Evolutionary conservation across 2,329 filamentous ascomycete genomes (phyloP).

Genomic region (Claviceps fusiformis): DNA sequence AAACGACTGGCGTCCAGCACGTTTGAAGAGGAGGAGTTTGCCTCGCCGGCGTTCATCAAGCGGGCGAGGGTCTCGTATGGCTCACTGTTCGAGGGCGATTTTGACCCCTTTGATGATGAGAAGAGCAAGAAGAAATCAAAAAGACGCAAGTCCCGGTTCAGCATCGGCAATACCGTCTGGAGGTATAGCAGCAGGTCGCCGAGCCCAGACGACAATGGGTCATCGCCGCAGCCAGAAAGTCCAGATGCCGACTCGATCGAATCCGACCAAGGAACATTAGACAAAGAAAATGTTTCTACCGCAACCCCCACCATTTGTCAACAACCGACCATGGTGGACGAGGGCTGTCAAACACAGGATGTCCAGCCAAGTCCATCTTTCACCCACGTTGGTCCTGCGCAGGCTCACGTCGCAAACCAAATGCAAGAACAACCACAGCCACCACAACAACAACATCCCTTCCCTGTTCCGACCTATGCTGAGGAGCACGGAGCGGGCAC

Average conservation of each 20-base stretch:
- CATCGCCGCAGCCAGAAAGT: slow-evolving; percentile 8
- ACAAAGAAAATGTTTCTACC: neutral
- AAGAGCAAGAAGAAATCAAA: slow-evolving; percentile 10
- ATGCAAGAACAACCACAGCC: slow-evolving; percentile 4
- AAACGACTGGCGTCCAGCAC: slow-evolving; percentile 22
- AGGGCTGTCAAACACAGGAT: slow-evolving; percentile 21
- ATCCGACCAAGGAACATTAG: slow-evolving; percentile 3
- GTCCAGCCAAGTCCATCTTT: slow-evolving; percentile 15
- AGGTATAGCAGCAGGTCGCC: slow-evolving; percentile 57
- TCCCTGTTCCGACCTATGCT: slow-evolving; percentile 1
- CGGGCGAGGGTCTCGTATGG: slow-evolving; percentile 56
- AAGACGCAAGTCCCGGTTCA: slow-evolving; percentile 58
- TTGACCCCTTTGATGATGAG: slow-evolving; percentile 60
- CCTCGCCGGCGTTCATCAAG: slow-evolving; percentile 71
- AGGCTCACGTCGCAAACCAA: slow-evolving; percentile 10
- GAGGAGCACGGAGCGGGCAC: neutral
- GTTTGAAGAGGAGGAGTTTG: slow-evolving; percentile 41
- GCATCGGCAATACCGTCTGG: slow-evolving; percentile 57
- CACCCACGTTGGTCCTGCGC: slow-evolving; percentile 16
- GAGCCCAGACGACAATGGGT: slow-evolving; percentile 46
- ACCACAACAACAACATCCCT: neutral
- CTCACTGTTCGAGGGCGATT: slow-evolving; percentile 47
- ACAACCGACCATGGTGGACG: slow-evolving; percentile 20
- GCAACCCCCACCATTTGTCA: neutral
- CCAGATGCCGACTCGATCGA: slow-evolving; percentile 9